A percentile compares a stretch with the other conserved stretches of the same genome.
phyloP scores from a whole-genome alignment of 306 rosid genomes.

The Cucurbita maxima region DNA sequence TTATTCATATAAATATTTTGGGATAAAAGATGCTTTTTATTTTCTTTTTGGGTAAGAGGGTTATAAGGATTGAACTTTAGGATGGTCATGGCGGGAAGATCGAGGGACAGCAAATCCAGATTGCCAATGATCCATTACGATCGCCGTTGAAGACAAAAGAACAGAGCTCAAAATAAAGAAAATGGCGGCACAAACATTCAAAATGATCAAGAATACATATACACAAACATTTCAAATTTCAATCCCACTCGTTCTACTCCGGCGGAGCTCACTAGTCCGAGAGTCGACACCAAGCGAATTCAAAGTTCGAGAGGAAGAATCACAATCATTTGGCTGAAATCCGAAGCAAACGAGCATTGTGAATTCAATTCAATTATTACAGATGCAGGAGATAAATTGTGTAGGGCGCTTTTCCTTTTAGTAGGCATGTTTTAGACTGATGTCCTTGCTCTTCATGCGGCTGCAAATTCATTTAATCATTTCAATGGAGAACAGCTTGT shows the following conservation, averaged over 20 bases:
- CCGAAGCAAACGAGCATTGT: neutral
- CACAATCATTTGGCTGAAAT: neutral
- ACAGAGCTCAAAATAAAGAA: neutral
- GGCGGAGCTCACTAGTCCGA: neutral
- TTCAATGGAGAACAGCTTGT: neutral
- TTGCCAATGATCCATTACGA: neutral
- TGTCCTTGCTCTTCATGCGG: neutral
- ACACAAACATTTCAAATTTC: neutral
- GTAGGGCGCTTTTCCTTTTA: neutral
- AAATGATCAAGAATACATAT: neutral
- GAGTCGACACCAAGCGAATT: neutral
- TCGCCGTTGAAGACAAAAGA: neutral
- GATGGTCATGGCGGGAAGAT: neutral
- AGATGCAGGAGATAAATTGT: neutral
- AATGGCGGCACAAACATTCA: neutral
- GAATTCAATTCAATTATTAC: neutral
- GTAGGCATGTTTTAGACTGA: neutral
- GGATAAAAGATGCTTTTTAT: too few species aligned
- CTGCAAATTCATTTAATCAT: neutral
- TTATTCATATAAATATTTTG: too few species aligned
- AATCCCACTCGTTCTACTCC: neutral
- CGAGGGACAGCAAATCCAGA: neutral
- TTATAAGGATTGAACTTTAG: too few species aligned
- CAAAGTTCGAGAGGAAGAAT: neutral
- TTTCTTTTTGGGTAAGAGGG: too few species aligned